phyloP scores from a whole-genome alignment of 768 basidiomycete species.

The Clavulina sp. region DNA sequence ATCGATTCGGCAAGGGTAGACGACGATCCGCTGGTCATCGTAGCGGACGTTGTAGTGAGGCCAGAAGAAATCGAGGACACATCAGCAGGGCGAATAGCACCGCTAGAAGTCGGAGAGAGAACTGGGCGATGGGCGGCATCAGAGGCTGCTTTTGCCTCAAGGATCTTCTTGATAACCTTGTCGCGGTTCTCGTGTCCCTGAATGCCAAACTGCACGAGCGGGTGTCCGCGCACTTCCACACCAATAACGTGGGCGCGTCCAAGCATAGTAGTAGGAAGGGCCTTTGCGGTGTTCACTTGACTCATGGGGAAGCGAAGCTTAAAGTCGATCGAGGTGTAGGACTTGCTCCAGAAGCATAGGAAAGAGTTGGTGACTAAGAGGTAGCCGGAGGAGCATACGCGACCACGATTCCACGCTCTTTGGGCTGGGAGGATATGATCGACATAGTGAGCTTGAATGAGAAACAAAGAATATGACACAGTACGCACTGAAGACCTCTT shows the following conservation, averaged over 20 bases:
- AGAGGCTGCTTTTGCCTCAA: slow-evolving; percentile 12
- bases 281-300: slow-evolving; percentile 25
- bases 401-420: slow-evolving; percentile 19
- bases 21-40: too few species aligned
- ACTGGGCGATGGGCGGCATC: too few species aligned
- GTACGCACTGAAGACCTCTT: slow-evolving; percentile 18
- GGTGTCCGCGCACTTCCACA: slow-evolving; percentile 28
- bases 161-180: slow-evolving; percentile 26
- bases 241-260: slow-evolving; percentile 27
- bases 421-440: neutral
- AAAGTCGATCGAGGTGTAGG: slow-evolving; percentile 21
- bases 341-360: slow-evolving; percentile 27
- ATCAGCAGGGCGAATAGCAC: too few species aligned
- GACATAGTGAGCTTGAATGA: neutral
- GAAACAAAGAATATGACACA: neutral
- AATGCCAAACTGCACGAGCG: slow-evolving; percentile 34
- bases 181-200: slow-evolving; percentile 21
- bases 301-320: slow-evolving; percentile 28
- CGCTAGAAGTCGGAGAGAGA: too few species aligned
- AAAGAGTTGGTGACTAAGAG: slow-evolving; percentile 25
- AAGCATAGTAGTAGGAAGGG: slow-evolving; percentile 15
- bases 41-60: too few species aligned
- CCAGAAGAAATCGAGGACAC: too few species aligned
- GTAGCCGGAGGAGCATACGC: slow-evolving; percentile 24
- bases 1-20: neutral